Base-by-base conservation (phyloP, 768 basidiomycete genomes). In the Macrolepiota fuliginosa region DNA sequence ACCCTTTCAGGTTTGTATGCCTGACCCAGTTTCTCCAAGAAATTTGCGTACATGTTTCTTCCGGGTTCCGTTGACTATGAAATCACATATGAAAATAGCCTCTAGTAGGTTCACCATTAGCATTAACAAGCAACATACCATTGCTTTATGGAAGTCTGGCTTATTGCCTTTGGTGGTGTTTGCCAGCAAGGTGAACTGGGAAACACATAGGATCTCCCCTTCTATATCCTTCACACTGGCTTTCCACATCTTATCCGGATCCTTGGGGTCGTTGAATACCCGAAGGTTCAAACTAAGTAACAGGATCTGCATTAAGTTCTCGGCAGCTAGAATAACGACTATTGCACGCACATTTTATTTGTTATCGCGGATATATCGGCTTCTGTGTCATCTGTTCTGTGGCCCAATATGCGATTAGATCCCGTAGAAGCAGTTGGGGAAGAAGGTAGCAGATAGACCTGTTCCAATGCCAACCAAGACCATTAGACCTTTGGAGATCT, bases 181-280 rank as follows among this genome's bases (percentile, higher is more conserved):
- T 24, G 94, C 91, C 70, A 96, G 73, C 27, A 99, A 81, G 1
- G 96, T 95, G 72, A 97, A 96, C 67, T 98, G 96, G 1, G 95
- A 95, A 15, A 96, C 94, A 67, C 96, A 98, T 3, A 98, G 83
- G 12, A 99, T 83, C 55, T 96, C 94, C 47, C 94, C 96, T 24
- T 85, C 83, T 24, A 97, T 84, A 65, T 98, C 96, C 73, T 87
- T 91, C 52, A 98, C 90, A 69, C 78, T 92, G 22, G 81, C 75
- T 74, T 92, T 96, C 96, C 96, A 98, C 83, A 90, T 88, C 60
- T 82, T 79, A 4, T 79, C 81, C 1, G 79, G 71, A 69, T 79
- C 80, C 15, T 67, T 69, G 9, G 77, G 77, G 69, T 89, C 85
- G 51, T 85, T 79, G 70, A 96, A 96, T 56, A 89, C 81, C 54